These are phyloP conservation scores for Fagus sylvatica DNA, from an alignment of 306 rosid genomes.

Conservation along the genomic window DNA sequence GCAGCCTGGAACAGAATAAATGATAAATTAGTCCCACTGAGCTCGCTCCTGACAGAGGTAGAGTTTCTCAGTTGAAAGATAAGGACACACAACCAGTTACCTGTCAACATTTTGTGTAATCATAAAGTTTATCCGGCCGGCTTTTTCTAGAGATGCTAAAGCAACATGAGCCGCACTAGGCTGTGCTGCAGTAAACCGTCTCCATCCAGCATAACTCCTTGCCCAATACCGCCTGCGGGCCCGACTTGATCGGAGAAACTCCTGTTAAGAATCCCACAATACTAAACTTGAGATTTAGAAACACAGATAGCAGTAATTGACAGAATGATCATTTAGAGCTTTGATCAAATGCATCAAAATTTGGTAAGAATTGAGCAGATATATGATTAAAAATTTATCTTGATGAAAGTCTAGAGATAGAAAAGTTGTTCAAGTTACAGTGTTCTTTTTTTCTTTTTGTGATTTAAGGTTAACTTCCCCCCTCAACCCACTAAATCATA, in stretches of 20 bases:
- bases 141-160: slow-evolving; percentile 73
- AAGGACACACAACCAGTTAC: slow-evolving; percentile 34
- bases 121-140: slow-evolving; percentile 66
- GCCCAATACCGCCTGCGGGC: slow-evolving; percentile 93
- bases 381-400: not conserved
- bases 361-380: not conserved
- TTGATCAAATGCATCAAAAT: not conserved
- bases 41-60: slow-evolving; percentile 22
- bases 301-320: slow-evolving; percentile 13
- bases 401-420: not conserved
- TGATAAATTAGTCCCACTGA: slow-evolving; percentile 26
- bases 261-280: slow-evolving; percentile 42
- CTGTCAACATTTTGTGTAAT: slow-evolving; percentile 95
- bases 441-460: no score
- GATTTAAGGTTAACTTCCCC: no score
- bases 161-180: slow-evolving; percentile 78
- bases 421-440: not conserved
- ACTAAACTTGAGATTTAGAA: slow-evolving; percentile 26
- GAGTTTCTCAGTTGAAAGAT: slow-evolving; percentile 9
- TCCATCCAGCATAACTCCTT: slow-evolving; percentile 98
- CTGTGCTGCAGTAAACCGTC: slow-evolving; percentile 64
- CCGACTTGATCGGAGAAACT: slow-evolving; percentile 70
- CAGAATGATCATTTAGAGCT: not conserved
- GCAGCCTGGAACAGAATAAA: slow-evolving; percentile 61
- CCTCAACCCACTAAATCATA: not conserved